A percentile compares a stretch with the other conserved stretches of the same genome.
Evolutionary conservation across 2,329 filamentous ascomycete species (phyloP).

Genomic region (Claviceps quebecensis): DNA sequence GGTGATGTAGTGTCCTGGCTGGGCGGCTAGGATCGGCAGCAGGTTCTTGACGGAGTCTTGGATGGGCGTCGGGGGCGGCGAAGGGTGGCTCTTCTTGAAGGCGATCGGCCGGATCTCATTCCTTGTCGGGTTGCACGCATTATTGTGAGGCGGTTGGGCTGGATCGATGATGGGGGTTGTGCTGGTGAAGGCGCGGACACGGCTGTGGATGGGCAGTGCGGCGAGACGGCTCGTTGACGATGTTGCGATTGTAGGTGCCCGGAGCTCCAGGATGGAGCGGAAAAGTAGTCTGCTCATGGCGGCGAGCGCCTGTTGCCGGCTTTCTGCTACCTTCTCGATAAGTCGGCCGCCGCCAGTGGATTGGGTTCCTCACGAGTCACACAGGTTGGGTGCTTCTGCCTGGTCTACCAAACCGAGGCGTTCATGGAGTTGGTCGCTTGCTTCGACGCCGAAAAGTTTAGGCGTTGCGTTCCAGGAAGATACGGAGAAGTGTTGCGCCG

Average conservation of each 20-base stretch:
- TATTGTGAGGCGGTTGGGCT: conserved; percentile 19
- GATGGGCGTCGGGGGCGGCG: conserved; percentile 25
- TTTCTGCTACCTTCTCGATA: no score
- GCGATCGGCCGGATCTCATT: conserved; percentile 20
- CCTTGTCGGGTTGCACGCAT: conserved; percentile 23
- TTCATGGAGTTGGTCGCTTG: neutral
- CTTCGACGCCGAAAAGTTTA: conserved; percentile 7
- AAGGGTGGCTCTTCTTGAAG: conserved; percentile 26
- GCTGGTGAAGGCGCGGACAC: conserved; percentile 30
- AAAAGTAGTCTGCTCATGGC: conserved; percentile 46
- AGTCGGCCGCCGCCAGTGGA: no score
- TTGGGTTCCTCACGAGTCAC: neutral
- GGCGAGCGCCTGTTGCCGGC: neutral
- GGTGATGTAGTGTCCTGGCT: conserved; percentile 65
- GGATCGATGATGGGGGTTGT: conserved; percentile 36
- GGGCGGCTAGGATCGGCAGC: conserved; percentile 57
- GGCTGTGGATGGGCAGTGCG: conserved; percentile 14
- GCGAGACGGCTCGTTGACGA: conserved; percentile 5
- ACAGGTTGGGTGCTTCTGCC: neutral
- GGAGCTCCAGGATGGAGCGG: conserved; percentile 49
- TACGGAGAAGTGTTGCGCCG: conserved; percentile 23
- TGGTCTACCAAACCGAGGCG: neutral
- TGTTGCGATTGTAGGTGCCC: conserved; percentile 17
- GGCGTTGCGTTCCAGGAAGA: neutral
- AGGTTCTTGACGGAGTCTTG: conserved; percentile 43